Percentiles rank a stretch among this genome's conserved stretches.
phyloP scores from a whole-genome alignment of 2,329 filamentous ascomycete species.

The Aspergillus tamarii region DNA sequence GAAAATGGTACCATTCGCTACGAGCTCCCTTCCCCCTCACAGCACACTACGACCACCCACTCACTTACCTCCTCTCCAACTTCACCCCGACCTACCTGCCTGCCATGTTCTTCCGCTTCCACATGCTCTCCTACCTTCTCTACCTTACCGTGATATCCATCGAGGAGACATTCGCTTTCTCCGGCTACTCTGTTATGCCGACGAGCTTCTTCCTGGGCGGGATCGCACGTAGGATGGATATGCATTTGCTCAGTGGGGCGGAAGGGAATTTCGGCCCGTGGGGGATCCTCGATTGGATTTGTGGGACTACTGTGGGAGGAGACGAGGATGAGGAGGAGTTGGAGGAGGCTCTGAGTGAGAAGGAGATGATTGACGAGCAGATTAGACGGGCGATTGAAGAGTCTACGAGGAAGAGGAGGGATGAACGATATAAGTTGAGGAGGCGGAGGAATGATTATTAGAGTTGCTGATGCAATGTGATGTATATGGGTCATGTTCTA shows the following conservation, averaged over 20 bases:
- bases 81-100: conserved; percentile 62
- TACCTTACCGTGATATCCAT: conserved; percentile 59
- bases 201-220: conserved; percentile 61
- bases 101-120: conserved; percentile 60
- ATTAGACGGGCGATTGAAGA: conserved; percentile 36
- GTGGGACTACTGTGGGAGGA: conserved; percentile 44
- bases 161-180: conserved; percentile 63
- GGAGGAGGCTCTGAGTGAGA: conserved; percentile 21
- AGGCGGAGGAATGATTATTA: conserved; percentile 16
- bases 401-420: conserved; percentile 33
- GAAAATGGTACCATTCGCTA: conserved; percentile 60
- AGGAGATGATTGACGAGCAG: conserved; percentile 37
- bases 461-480: background rate
- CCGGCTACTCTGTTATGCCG: conserved; percentile 61
- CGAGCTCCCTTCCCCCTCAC: conserved; percentile 58
- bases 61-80: conserved; percentile 55
- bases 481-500: conserved; percentile 2
- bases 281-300: conserved; percentile 51
- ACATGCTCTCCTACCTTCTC: conserved; percentile 62
- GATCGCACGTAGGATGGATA: conserved; percentile 61
- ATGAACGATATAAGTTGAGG: conserved; percentile 20
- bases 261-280: conserved; percentile 50
- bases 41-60: conserved; percentile 64
- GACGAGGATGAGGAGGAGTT: conserved; percentile 54
- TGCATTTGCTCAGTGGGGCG: conserved; percentile 55